Base-by-base conservation (phyloP, 2,329 filamentous ascomycete species). In the Cladosporium halotolerans region DNA sequence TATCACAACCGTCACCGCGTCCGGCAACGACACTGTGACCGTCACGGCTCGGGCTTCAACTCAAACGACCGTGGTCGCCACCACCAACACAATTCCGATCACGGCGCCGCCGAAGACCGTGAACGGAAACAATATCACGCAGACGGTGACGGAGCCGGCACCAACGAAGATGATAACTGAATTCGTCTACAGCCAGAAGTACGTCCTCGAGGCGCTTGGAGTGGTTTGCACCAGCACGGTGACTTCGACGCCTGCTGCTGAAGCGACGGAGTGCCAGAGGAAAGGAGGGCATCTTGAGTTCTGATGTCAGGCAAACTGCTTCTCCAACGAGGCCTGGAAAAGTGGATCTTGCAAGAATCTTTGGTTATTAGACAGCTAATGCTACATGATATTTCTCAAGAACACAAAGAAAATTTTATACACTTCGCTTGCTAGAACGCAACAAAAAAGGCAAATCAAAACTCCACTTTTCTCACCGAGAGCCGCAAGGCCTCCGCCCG, bases 171-270 rank as follows among this genome's bases (percentile, higher is more conserved):
- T 53, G 1, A 34, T 55, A 6, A 50, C 45, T 1, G 36, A 40
- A 11, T 57, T 57, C 9, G 50, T 49, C 0, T 57, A 57, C 28
- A 52, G 50, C 4, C 52, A 47, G 9, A 39, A 47, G 11, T 55
- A 53, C 13, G 38, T 28, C 9, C 55, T 54, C 28, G 55, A 52
- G 39, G 58, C 53, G 0, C 53, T 56, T 36, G 46, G 33, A 4
- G 40, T 54, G 18, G 56, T 51, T 11, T 59, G 55, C 55, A 59
- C 57, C 1, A 52, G 48, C 39, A 57, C 55, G 32, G 55, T 54
- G 3, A 55, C 47, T 2, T 34, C 39, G 2, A 55, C 41, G n/a
- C 55, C 57, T 4, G 36, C 48, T 9, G 54, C 57, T 13, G 40
- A 38, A 4, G 52, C 38, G 7, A 45, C 47, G 19, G 53, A 52